Conservation (phyloP, 2,329 filamentous ascomycete species). For the Hypocreales sp. region DNA sequence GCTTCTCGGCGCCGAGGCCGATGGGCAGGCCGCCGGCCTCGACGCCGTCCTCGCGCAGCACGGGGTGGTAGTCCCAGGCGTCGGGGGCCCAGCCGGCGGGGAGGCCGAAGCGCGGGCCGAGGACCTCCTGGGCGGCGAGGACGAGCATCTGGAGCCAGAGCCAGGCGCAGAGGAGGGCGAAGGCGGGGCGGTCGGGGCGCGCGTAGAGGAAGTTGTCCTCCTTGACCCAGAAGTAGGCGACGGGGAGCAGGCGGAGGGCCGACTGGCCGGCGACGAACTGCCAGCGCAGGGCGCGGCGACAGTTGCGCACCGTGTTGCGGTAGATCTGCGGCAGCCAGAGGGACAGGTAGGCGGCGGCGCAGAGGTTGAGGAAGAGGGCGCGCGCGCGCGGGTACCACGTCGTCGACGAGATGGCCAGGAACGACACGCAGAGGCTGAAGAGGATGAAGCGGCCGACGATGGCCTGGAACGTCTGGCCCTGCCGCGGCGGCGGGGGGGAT, state of each 20-base stretch:
- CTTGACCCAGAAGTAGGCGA: conserved; percentile 73
- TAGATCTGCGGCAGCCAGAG: conserved; percentile 88
- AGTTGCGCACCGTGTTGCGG: conserved; percentile 81
- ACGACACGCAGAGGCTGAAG: conserved; percentile 36
- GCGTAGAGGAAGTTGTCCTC: conserved; percentile 71
- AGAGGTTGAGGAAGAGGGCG: conserved; percentile 40
- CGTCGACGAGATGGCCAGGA: conserved; percentile 42
- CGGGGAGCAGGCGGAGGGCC: conserved; percentile 58
- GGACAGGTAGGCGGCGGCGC: conserved; percentile 67
- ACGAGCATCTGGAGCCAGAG: conserved; percentile 73
- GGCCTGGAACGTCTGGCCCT: conserved; percentile 30
- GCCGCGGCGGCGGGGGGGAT: conserved; percentile 8
- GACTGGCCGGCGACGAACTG: conserved; percentile 80
- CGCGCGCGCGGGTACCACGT: conserved; percentile 44
- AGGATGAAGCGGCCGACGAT: conserved; percentile 43
- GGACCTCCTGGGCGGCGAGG: conserved; percentile 65
- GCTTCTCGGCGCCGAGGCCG: conserved; percentile 33
- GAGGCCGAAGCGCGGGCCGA: conserved; percentile 80
- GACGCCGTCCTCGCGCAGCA: conserved; percentile 67
- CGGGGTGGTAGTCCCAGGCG: conserved; percentile 89
- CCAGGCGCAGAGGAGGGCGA: conserved; percentile 52
- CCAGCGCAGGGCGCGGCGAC: conserved; percentile 81
- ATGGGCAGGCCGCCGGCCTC: conserved; percentile 72
- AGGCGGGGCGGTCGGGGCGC: conserved; percentile 48
- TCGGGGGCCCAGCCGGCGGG: conserved; percentile 51